A percentile compares a stretch with the other conserved stretches of the same genome.
phyloP scores from a whole-genome alignment of 2,329 filamentous ascomycete species.

The Spiromastix sp. region DNA sequence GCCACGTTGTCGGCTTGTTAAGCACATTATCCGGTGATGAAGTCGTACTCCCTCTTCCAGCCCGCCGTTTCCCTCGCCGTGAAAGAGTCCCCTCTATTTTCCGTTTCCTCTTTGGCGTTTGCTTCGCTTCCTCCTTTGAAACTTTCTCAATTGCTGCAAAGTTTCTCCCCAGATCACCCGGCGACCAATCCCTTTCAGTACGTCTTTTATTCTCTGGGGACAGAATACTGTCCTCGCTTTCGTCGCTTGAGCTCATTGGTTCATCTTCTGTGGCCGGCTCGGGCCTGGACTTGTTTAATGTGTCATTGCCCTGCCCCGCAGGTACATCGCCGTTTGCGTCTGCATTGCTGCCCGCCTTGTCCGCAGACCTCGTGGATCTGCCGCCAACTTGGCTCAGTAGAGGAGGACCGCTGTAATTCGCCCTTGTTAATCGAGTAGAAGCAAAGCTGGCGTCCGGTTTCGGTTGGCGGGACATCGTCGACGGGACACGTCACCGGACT shows the following conservation, averaged over 20 bases:
- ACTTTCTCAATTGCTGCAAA: neutral
- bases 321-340: slow-evolving; percentile 1
- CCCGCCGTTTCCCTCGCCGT: slow-evolving; percentile 1
- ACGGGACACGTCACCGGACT: too few species aligned
- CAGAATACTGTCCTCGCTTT: slow-evolving; percentile 13
- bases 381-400: slow-evolving; percentile 17
- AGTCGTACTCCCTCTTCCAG: slow-evolving; percentile 1
- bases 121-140: neutral
- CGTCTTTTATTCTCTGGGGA: neutral
- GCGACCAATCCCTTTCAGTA: slow-evolving; percentile 1
- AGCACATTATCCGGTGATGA: neutral
- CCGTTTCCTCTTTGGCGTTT: slow-evolving; percentile 3
- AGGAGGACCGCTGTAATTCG: slow-evolving; percentile 8
- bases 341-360: neutral
- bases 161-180: slow-evolving; percentile 2
- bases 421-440: slow-evolving; percentile 15
- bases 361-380: slow-evolving; percentile 1
- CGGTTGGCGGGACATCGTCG: too few species aligned
- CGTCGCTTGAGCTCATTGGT: slow-evolving; percentile 25
- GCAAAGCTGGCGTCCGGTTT: slow-evolving; percentile 21
- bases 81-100: neutral
- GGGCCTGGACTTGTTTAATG: slow-evolving; percentile 4
- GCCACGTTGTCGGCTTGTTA: neutral
- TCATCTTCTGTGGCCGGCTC: slow-evolving; percentile 25
- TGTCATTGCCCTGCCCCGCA: neutral